These are phyloP conservation scores for Aquanectria penicillioides DNA, from an alignment of 2,329 filamentous ascomycete species.

Conservation along the genomic window DNA sequence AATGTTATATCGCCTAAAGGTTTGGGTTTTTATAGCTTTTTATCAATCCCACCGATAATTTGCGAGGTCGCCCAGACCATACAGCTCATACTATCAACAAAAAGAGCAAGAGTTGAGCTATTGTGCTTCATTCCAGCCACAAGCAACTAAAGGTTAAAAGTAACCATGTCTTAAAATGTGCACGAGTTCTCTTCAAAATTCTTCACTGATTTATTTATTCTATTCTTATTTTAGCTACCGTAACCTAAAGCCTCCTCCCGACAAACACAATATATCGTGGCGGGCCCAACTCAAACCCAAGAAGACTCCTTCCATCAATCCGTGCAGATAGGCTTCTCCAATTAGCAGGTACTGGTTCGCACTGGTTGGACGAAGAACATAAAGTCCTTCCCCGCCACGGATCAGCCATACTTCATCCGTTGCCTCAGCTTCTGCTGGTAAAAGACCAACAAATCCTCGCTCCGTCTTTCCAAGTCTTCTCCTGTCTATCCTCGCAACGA, in stretches of 20 bases:
- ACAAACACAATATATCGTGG: too few relatives aligned
- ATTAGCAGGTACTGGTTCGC: neutral
- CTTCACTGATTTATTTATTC: too few relatives aligned
- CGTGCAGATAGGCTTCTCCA: neutral
- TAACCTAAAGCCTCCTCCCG: too few relatives aligned
- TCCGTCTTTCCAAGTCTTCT: neutral
- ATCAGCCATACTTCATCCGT: slow-evolving; percentile 1
- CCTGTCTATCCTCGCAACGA: neutral
- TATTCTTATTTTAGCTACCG: too few relatives aligned
- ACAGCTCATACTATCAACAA: neutral
- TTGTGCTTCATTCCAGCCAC: neutral
- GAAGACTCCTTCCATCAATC: slow-evolving; percentile 1
- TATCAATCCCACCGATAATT: too few relatives aligned
- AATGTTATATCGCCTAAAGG: too few relatives aligned
- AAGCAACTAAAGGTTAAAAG: too few relatives aligned
- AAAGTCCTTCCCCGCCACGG: neutral
- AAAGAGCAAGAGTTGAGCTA: neutral
- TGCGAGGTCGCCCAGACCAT: too few relatives aligned
- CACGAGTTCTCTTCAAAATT: too few relatives aligned
- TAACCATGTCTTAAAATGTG: too few relatives aligned
- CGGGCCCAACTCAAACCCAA: too few relatives aligned
- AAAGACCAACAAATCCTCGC: neutral
- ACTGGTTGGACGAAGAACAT: neutral
- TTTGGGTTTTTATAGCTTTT: too few relatives aligned
- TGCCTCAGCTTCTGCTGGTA: neutral